phyloP scores from a whole-genome alignment of 2,329 filamentous ascomycete genomes.

The Colletotrichum siamense region DNA sequence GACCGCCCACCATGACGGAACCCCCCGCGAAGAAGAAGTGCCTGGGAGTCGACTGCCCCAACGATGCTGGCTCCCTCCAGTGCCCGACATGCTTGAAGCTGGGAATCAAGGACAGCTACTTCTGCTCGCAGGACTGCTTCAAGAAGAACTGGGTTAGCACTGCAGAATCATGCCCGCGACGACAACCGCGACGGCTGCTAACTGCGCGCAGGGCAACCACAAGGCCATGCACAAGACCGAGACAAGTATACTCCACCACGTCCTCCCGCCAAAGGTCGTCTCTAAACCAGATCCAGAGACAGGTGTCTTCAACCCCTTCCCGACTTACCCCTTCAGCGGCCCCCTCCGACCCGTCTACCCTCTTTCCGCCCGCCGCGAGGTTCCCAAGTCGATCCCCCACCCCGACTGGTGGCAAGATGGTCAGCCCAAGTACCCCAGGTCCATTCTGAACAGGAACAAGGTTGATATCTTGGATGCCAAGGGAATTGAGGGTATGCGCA shows the following conservation, averaged over 20 bases:
- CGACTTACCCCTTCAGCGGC: slow-evolving; percentile 83
- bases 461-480: slow-evolving; percentile 82
- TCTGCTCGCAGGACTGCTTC: slow-evolving; percentile 98
- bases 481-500: slow-evolving; percentile 88
- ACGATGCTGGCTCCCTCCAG: slow-evolving; percentile 84
- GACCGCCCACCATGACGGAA: slow-evolving; percentile 49
- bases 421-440: slow-evolving; percentile 66
- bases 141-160: slow-evolving; percentile 93
- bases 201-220: slow-evolving; percentile 70
- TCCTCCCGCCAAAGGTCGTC: slow-evolving; percentile 80
- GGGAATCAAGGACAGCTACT: slow-evolving; percentile 87
- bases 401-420: slow-evolving; percentile 92
- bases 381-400: slow-evolving; percentile 81
- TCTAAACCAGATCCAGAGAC: slow-evolving; percentile 93
- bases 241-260: slow-evolving; percentile 73
- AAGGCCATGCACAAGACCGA: slow-evolving; percentile 86
- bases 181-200: slow-evolving; percentile 11
- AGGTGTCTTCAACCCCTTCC: slow-evolving; percentile 91
- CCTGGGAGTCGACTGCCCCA: slow-evolving; percentile 81
- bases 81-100: slow-evolving; percentile 95
- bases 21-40: slow-evolving; percentile 71
- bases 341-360: slow-evolving; percentile 86
- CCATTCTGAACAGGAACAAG: slow-evolving; percentile 75
- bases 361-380: slow-evolving; percentile 71
- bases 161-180: neutral